A percentile compares a stretch with the other conserved stretches of the same genome.
These are phyloP conservation scores for Dendrobium officinale DNA, from an alignment of 106 monocot species.

Conservation along the genomic window DNA sequence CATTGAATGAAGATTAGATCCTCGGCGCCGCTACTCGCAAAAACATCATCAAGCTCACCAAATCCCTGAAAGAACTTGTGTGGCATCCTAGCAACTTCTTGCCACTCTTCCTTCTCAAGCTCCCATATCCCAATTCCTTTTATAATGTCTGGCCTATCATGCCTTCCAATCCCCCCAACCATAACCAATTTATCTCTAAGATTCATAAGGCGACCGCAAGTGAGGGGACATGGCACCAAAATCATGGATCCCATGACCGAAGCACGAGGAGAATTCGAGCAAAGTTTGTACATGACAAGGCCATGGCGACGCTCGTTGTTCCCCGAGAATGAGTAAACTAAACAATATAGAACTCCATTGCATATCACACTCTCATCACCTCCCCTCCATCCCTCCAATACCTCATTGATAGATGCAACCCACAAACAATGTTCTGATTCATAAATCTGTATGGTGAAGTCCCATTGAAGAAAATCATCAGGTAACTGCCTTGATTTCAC, in stretches of 20 bases:
- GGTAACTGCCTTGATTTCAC: slow-evolving; percentile 62
- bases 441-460: slow-evolving; percentile 67
- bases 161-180: slow-evolving; percentile 88
- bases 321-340: slow-evolving; percentile 56
- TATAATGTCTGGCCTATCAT: slow-evolving; percentile 70
- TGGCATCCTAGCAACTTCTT: slow-evolving; percentile 74
- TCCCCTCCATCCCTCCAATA: slow-evolving; percentile 78
- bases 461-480: slow-evolving; percentile 69
- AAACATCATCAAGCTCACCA: slow-evolving; percentile 7
- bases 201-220: slow-evolving; percentile 87
- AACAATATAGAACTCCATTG: slow-evolving; percentile 59
- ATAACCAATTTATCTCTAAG: slow-evolving; percentile 62
- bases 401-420: slow-evolving; percentile 41
- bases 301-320: slow-evolving; percentile 53
- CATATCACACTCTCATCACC: slow-evolving; percentile 87
- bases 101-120: slow-evolving; percentile 53
- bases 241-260: slow-evolving; percentile 37
- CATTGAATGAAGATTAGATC: slow-evolving; percentile 54
- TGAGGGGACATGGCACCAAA: slow-evolving; percentile 57
- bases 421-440: slow-evolving; percentile 41
- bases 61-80: slow-evolving; percentile 55
- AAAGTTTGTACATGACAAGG: slow-evolving; percentile 54
- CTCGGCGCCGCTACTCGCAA: slow-evolving; percentile 43
- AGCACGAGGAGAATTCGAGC: slow-evolving; percentile 10
- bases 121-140: slow-evolving; percentile 93